These are phyloP conservation scores for Leonotis leonurus DNA, from an alignment of 257 asterid genomes.

Conservation along the genomic window DNA sequence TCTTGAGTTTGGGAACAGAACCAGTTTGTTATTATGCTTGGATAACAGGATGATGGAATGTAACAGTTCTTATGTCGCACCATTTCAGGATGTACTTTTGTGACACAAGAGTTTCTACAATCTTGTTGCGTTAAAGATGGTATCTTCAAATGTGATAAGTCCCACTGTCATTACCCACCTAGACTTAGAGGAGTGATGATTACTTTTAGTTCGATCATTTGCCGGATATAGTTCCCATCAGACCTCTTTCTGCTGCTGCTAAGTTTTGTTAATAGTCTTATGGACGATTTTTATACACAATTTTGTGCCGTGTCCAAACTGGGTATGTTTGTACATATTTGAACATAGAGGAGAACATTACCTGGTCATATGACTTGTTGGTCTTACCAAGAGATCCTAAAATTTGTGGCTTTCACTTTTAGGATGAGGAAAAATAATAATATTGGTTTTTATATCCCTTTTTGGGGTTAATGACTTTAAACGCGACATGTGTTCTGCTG, in stretches of 20 bases:
- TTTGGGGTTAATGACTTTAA: not conserved
- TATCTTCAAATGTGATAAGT: not conserved
- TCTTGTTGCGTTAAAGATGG: not conserved
- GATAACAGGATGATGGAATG: slow-evolving; percentile 3
- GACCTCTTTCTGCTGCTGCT: not conserved
- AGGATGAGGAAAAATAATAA: too few relatives aligned
- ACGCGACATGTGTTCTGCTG: not conserved
- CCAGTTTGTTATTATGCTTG: not conserved
- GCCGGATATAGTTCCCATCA: not conserved
- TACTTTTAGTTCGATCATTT: not conserved
- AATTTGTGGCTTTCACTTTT: too few relatives aligned
- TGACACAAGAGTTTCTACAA: not conserved
- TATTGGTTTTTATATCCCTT: too few relatives aligned
- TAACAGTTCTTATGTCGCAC: not conserved
- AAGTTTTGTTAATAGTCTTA: not conserved
- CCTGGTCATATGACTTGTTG: not conserved
- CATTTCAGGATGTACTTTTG: not conserved
- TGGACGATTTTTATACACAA: not conserved
- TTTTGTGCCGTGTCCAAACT: not conserved
- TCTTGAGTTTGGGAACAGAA: not conserved
- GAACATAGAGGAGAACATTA: not conserved
- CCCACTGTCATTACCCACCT: not conserved
- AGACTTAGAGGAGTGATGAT: not conserved
- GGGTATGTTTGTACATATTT: not conserved
- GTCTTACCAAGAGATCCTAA: too few relatives aligned